Evolutionary conservation across 768 basidiomycete genomes (phyloP), one percentile per base, ranked within the genome.

Genomic region (Suillus variegatus): DNA sequence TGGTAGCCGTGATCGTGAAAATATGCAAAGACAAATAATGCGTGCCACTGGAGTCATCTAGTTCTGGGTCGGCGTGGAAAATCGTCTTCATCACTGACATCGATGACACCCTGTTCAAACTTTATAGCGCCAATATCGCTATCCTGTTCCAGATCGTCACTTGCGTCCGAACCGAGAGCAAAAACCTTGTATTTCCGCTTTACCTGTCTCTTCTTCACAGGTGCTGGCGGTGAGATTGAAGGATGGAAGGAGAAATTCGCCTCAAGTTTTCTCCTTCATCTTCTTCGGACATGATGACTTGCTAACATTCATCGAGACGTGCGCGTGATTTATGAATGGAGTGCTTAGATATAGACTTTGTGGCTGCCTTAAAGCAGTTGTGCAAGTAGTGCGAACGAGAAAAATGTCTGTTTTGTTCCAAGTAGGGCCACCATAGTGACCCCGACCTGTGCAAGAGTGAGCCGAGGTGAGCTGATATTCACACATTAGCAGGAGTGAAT

Each of bases 101-200:
- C 69, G 3, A 63, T 10, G 41, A 47, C 56, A 25, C 76, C 66
- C n/a, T 82, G 77, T 65, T 83, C 84, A 60, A 90, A 84, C 52
- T 71, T 82, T 60, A 89, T 87, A 35, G 77, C 82, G 16, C 78
- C 82, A 49, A 87, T 79, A 65, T 83, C 82, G 60, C 84, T 81
- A 60, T 81, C 81, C 40, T 75, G 68, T 56, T 72, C 75, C 9
- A 71, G 67, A 8, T 64, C 71, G 7, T 71, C 73, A 35, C 71
- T 67, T 46, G 68, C 67, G 36, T 69, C 62, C 36, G 73, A 44
- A 16, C 57, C 71, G 54, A 68, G 41, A 41, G 38, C 40, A 62
- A 49, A 44, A 47, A 55, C 61, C 49, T 65, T 55, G 60, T 69
- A 68, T 57, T 67, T 78, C 51, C 65, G 74, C 41, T 61, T 68